These are phyloP conservation scores for Wickerhamomyces queroliae DNA, from an alignment of 805 yeast species.

Conservation along the genomic window DNA sequence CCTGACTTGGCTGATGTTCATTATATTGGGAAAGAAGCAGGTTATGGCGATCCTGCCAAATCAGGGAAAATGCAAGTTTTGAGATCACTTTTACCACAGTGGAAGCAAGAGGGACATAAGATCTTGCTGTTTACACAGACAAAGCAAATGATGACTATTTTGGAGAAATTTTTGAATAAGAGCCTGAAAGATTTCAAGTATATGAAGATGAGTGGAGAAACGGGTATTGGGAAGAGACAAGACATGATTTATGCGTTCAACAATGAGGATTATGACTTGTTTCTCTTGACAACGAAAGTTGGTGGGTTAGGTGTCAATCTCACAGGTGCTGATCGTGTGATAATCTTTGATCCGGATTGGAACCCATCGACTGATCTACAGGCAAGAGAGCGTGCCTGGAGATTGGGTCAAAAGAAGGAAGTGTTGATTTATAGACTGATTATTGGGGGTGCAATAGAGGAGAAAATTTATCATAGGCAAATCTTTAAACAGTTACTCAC, in stretches of 20 bases:
- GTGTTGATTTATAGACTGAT: slow-evolving; percentile 87
- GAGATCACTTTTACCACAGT: slow-evolving; percentile 61
- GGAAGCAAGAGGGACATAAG: slow-evolving; percentile 75
- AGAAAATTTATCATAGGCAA: slow-evolving; percentile 93
- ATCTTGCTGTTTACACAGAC: slow-evolving; percentile 89
- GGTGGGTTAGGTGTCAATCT: slow-evolving; percentile 94
- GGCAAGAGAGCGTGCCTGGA: slow-evolving; percentile 96
- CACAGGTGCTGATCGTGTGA: slow-evolving; percentile 93
- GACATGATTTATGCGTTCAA: slow-evolving; percentile 78
- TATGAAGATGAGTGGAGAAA: slow-evolving; percentile 92
- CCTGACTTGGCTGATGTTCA: slow-evolving; percentile 71
- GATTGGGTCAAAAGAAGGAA: slow-evolving; percentile 90
- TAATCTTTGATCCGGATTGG: slow-evolving; percentile 97
- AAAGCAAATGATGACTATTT: slow-evolving; percentile 85
- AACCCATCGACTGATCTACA: slow-evolving; percentile 96
- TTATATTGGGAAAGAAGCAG: slow-evolving; percentile 21
- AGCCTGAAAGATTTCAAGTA: slow-evolving; percentile 38
- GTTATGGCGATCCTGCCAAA: slow-evolving; percentile 51
- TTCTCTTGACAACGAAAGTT: slow-evolving; percentile 86
- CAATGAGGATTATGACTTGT: slow-evolving; percentile 52
- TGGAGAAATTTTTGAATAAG: slow-evolving; percentile 57
- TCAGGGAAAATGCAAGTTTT: slow-evolving; percentile 94
- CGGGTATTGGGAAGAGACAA: slow-evolving; percentile 75
- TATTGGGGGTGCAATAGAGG: slow-evolving; percentile 95
- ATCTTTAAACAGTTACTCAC: slow-evolving; percentile 92